Evolutionary conservation across 176 grass and related monocot species (phyloP), one percentile per base, ranked within the genome.

Genomic region (Triticum turgidum): DNA sequence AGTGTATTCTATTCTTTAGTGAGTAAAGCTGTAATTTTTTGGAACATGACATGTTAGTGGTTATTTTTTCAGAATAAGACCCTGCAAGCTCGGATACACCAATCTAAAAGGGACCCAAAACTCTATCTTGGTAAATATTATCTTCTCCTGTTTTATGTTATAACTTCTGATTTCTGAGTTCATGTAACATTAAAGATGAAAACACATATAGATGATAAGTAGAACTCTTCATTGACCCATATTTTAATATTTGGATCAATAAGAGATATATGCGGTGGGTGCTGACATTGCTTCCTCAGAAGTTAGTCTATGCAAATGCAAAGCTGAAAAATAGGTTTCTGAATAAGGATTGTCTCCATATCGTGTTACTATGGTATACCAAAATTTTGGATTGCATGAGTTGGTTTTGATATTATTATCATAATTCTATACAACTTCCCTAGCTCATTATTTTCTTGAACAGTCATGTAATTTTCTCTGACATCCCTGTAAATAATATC

Each of bases 21-120:
- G 56, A 64, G 12, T 64, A 41, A 63, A 73, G 0, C 17, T 71
- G 74, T 21, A 59, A 21, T 21, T 59, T 21, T 59, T 59, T 59
- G 18, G 18, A 84, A 33, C 41, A 65, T 84, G 81, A 72, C 4
- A 18, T 37, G 14, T 30, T 72, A 74, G 29, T 80, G 4, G 52
- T 84, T 73, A 13, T 7, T 56, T 65, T 88, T 89, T 89, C 87
- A 89, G 87, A 89, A 90, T 83, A 90, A 66, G 59, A 87, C 89
- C 67, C 75, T 90, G 34, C 89, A 90, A 83, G 32, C 73, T 79
- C 73, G 61, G 10, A 79, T 90, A 83, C 75, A 80, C 33, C 74
- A 90, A 74, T 87, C 89, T 59, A 90, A 58, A 87, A 87, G 85
- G 24, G 84, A 79, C 80, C 70, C 66, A n/a, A 83, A 73, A n/a